phyloP scores from a whole-genome alignment of 805 yeast species.

The Schizosaccharomyces cryophilus region DNA sequence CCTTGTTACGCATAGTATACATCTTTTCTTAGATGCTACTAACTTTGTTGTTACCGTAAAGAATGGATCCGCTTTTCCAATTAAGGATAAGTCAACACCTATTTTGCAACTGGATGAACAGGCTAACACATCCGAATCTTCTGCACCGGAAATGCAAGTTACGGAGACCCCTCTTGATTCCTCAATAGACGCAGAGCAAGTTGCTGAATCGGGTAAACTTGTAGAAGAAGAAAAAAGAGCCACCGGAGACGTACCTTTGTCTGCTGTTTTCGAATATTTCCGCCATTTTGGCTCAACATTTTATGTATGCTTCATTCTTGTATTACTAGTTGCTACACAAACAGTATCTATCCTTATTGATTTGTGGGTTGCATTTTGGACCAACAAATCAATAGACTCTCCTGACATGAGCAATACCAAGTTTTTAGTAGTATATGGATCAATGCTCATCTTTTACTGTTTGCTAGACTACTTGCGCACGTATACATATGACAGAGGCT shows the following conservation, averaged over 20 bases:
- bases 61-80: constrained; percentile 34
- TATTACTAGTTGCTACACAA: constrained; percentile 27
- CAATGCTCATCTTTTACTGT: not conserved
- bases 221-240: constrained; percentile 9
- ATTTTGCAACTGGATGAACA: constrained; percentile 21
- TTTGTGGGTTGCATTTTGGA: constrained; percentile 74
- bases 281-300: constrained; percentile 21
- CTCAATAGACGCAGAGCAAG: not conserved
- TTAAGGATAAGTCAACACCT: constrained; percentile 17
- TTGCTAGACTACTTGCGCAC: not conserved
- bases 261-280: not conserved
- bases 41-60: constrained; percentile 33
- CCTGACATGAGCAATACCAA: not conserved
- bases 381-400: constrained; percentile 10
- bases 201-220: constrained; percentile 8
- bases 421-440: not conserved
- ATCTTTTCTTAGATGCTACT: constrained; percentile 45
- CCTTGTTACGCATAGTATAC: constrained; percentile 65
- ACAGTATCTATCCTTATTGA: constrained; percentile 23
- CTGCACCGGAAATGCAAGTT: constrained; percentile 10
- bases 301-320: constrained; percentile 15
- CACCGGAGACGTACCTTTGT: constrained; percentile 4
- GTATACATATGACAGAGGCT: not conserved
- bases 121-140: constrained; percentile 2
- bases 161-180: constrained; percentile 3